Conservation (phyloP, 2,329 filamentous ascomycete genomes). For the Ophiostoma pallidulum region DNA sequence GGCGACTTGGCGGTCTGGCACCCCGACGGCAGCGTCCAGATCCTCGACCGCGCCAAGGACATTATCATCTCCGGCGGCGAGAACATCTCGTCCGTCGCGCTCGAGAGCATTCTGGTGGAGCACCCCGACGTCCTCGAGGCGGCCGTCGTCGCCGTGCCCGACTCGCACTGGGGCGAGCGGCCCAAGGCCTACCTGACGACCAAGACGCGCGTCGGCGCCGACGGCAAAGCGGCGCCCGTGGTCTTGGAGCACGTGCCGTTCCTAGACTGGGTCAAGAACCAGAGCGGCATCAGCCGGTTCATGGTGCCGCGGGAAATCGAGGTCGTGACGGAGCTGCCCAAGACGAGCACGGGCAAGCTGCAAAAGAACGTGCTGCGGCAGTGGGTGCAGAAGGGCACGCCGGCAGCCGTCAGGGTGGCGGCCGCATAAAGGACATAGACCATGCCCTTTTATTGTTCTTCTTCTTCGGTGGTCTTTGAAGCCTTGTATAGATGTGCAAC, state of each 20-base stretch:
- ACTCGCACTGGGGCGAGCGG: conserved; percentile 91
- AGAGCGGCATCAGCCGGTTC: conserved; percentile 76
- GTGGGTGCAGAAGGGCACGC: conserved; percentile 48
- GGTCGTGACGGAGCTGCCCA: conserved; percentile 78
- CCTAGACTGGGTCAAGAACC: conserved; percentile 75
- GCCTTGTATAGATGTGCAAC: too few relatives aligned
- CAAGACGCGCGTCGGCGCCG: conserved; percentile 36
- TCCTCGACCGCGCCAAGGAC: conserved; percentile 89
- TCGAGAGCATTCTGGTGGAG: conserved; percentile 80
- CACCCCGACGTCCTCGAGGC: conserved; percentile 87
- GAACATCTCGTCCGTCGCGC: conserved; percentile 88
- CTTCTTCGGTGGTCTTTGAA: background rate
- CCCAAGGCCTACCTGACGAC: conserved; percentile 89
- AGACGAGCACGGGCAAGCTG: conserved; percentile 94
- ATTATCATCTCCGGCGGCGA: conserved; percentile 98
- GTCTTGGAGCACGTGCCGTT: conserved; percentile 54
- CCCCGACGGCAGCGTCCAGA: conserved; percentile 81
- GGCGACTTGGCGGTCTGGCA: conserved; percentile 93
- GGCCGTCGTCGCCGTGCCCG: conserved; percentile 77
- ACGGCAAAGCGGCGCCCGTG: background rate
- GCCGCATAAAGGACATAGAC: background rate
- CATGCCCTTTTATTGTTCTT: background rate
- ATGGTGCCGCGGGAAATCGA: conserved; percentile 73
- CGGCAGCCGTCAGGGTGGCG: background rate
- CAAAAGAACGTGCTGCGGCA: conserved; percentile 87